Percentiles rank a stretch among this genome's conserved stretches.
Evolutionary conservation across 805 yeast species (phyloP).

Genomic region (Torulaspora delbrueckii): DNA sequence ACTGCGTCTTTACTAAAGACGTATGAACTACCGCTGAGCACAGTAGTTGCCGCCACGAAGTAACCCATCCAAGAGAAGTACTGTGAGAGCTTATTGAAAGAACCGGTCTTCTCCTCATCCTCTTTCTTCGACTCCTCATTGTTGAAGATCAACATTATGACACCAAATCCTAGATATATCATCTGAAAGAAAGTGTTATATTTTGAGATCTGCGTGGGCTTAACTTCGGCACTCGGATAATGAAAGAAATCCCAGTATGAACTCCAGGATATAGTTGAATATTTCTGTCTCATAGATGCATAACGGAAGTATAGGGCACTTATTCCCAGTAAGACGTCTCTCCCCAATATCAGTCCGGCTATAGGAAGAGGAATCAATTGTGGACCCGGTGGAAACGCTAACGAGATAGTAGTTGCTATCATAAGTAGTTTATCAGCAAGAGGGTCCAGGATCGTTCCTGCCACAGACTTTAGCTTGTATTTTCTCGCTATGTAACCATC

Average conservation of each 20-base stretch:
- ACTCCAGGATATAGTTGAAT: conserved; percentile 43
- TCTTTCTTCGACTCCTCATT: conserved; percentile 8
- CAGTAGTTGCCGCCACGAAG: conserved; percentile 64
- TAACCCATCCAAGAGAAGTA: conserved; percentile 42
- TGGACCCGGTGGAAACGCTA: conserved; percentile 48
- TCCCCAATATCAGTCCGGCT: conserved; percentile 70
- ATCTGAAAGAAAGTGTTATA: conserved; percentile 89
- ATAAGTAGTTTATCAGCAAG: conserved; percentile 89
- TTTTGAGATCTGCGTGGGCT: conserved; percentile 81
- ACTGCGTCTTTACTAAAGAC: conserved; percentile 66
- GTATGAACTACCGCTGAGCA: conserved; percentile 74
- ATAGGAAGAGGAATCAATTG: conserved; percentile 66
- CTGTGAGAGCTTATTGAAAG: conserved; percentile 5
- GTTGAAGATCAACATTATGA: conserved; percentile 35
- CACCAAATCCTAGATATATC: conserved; percentile 70
- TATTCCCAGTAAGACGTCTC: conserved; percentile 70
- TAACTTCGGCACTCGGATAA: conserved; percentile 81
- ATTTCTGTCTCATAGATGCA: conserved; percentile 39
- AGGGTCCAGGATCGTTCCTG: conserved; percentile 92
- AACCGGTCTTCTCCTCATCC: conserved; percentile 3
- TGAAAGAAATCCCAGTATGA: conserved; percentile 68
- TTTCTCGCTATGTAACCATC: conserved; percentile 90
- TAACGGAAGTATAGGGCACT: conserved; percentile 72
- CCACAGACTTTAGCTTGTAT: conserved; percentile 67
- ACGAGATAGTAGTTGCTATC: conserved; percentile 76